Percentiles rank a stretch among this genome's conserved stretches.
Conservation (phyloP, 2,329 filamentous ascomycete species). For the Beauveria medogensis region DNA sequence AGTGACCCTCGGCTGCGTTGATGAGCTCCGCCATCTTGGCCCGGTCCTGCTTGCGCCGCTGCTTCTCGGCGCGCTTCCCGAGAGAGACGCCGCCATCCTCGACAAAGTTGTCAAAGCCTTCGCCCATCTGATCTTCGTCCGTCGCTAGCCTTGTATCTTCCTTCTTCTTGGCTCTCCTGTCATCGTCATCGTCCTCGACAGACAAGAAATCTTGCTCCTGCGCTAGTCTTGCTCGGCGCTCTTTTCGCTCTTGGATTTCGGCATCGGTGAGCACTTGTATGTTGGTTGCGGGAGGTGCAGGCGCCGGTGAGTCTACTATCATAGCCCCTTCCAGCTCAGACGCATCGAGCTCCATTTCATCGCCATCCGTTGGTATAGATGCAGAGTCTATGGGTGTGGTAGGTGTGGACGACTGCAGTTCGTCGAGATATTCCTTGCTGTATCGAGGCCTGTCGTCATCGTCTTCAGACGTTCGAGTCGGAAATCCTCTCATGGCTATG, state of each 20-base stretch:
- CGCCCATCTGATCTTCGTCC: constrained; percentile 87
- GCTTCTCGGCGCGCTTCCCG: constrained; percentile 69
- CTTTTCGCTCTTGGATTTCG: constrained; percentile 87
- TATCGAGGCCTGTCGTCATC: constrained; percentile 71
- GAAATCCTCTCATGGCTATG: constrained; percentile 40
- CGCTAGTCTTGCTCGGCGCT: constrained; percentile 73
- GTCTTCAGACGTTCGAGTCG: constrained; percentile 46
- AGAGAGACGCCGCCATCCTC: constrained; percentile 75
- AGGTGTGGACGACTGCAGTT: constrained; percentile 78
- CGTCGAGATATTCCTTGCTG: constrained; percentile 76
- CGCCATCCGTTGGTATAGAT: constrained; percentile 34
- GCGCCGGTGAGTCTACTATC: constrained; percentile 47
- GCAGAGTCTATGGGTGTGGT: constrained; percentile 64
- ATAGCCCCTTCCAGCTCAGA: constrained; percentile 56
- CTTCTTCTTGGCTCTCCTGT: constrained; percentile 46
- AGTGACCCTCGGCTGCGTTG: constrained; percentile 62
- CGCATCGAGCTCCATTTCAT: constrained; percentile 48
- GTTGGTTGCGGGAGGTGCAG: constrained; percentile 21
- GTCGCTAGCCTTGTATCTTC: constrained; percentile 66
- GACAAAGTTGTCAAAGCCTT: constrained; percentile 88
- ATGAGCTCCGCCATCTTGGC: constrained; percentile 81
- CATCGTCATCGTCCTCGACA: constrained; percentile 49
- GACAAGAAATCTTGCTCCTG: constrained; percentile 60
- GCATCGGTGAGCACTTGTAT: constrained; percentile 67
- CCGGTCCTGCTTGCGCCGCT: constrained; percentile 56